These are phyloP conservation scores for Epicoccum nigrum DNA, from an alignment of 2,329 filamentous ascomycete species.

Conservation along the genomic window DNA sequence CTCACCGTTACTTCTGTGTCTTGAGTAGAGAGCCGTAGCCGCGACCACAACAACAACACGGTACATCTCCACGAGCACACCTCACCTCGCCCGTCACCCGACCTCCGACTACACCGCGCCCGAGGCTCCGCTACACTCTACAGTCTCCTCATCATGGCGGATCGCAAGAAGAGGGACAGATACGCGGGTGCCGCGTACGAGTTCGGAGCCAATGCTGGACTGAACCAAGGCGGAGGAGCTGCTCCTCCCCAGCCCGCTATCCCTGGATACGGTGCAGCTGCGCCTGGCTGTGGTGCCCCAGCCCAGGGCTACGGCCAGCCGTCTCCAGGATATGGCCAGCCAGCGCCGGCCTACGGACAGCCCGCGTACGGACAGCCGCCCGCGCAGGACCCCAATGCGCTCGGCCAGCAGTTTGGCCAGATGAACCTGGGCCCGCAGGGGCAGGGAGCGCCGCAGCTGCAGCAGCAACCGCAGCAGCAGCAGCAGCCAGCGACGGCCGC, in stretches of 20 bases:
- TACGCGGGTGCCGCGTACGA: slow-evolving; percentile 96
- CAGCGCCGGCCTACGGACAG: slow-evolving; percentile 29
- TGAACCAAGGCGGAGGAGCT: slow-evolving; percentile 58
- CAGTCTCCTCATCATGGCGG: slow-evolving; percentile 43
- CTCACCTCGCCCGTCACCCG: slow-evolving; percentile 14
- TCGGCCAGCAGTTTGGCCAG: slow-evolving; percentile 82
- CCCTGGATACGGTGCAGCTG: slow-evolving; percentile 12
- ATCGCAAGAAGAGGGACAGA: slow-evolving; percentile 83
- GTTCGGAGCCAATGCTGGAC: slow-evolving; percentile 83
- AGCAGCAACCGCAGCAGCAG: slow-evolving; percentile 23
- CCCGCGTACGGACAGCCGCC: slow-evolving; percentile 46
- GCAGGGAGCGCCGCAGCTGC: slow-evolving; percentile 38
- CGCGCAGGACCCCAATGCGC: slow-evolving; percentile 63
- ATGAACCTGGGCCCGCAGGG: slow-evolving; percentile 69
- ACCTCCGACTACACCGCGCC: slow-evolving; percentile 9
- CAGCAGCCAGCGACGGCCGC: slow-evolving; percentile 41
- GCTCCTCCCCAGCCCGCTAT: slow-evolving; percentile 23
- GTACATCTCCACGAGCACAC: slow-evolving; percentile 16
- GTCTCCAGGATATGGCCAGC: slow-evolving; percentile 35
- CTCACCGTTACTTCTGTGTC: slow-evolving; percentile 32
- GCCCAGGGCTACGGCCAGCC: slow-evolving; percentile 44
- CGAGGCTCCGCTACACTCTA: slow-evolving; percentile 22
- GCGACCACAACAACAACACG: slow-evolving; percentile 21
- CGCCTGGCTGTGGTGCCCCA: slow-evolving; percentile 44
- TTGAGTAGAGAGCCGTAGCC: slow-evolving; percentile 15